Evolutionary conservation across 441 rosid species (phyloP).

Genomic region (Bruguiera hainesii): DNA sequence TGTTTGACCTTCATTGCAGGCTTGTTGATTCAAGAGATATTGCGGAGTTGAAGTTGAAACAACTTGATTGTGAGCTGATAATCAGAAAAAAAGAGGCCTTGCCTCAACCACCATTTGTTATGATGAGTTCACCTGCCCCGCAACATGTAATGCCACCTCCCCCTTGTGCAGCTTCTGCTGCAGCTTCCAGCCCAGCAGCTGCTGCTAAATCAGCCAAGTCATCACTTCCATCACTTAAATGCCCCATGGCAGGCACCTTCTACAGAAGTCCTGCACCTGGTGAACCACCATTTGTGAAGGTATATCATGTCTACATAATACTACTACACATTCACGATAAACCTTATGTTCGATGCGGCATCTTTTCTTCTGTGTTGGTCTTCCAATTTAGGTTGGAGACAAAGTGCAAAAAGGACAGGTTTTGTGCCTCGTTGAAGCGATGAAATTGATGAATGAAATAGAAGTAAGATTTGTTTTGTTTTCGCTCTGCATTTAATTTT

Average conservation of each 20-base stretch:
- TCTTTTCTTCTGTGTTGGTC: not conserved
- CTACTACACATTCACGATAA: too few species aligned
- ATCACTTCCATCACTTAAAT: constrained; percentile 66
- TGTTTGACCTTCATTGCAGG: constrained; percentile 39
- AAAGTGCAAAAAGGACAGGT: constrained; percentile 90
- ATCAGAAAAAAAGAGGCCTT: constrained; percentile 88
- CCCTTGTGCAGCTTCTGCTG: constrained; percentile 12
- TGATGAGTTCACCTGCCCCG: constrained; percentile 47
- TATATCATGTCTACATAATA: constrained; percentile 18
- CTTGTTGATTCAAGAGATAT: constrained; percentile 90
- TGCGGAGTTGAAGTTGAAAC: constrained; percentile 80
- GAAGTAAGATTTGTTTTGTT: constrained; percentile 45
- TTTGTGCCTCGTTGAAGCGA: constrained; percentile 80
- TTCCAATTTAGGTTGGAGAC: constrained; percentile 63
- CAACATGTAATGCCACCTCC: constrained; percentile 30
- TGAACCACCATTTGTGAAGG: constrained; percentile 83
- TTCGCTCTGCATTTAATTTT: constrained; percentile 10
- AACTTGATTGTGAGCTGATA: constrained; percentile 62
- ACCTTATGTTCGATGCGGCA: not conserved
- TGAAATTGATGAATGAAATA: constrained; percentile 91
- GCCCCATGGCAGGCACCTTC: constrained; percentile 92
- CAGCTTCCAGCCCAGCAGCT: constrained; percentile 37
- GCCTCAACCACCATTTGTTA: constrained; percentile 48
- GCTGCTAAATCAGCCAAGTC: constrained; percentile 46
- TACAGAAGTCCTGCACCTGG: constrained; percentile 77